Conservation (phyloP, 2,329 filamentous ascomycete genomes). For the Fusarium chuoi region DNA sequence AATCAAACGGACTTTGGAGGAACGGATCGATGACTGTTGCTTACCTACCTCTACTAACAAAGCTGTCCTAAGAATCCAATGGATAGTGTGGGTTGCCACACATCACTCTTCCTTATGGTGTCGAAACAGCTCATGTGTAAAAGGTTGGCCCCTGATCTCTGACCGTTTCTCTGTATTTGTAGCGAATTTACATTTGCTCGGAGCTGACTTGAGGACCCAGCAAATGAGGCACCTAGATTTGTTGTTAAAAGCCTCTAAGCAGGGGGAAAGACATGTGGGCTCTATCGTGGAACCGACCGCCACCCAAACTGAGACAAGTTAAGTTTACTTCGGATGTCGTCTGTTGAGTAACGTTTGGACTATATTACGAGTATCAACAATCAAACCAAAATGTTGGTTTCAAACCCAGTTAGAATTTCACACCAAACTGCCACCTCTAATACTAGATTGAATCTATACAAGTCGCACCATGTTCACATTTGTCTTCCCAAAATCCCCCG, state of each 20-base stretch:
- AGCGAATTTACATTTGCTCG: background rate
- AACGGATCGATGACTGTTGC: too few species aligned
- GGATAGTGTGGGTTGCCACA: background rate
- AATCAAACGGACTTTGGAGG: too few species aligned
- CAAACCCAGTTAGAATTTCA: conserved; percentile 42
- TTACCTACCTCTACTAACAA: too few species aligned
- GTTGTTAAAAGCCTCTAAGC: background rate
- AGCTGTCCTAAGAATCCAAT: too few species aligned
- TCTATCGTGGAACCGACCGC: background rate
- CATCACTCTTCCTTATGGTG: background rate
- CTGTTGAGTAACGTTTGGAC: background rate
- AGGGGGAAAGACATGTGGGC: background rate
- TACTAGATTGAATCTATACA: conserved; percentile 47
- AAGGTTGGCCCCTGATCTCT: background rate
- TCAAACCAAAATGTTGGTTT: conserved; percentile 20
- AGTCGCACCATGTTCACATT: conserved; percentile 45
- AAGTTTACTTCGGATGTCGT: background rate
- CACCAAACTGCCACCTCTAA: conserved; percentile 45
- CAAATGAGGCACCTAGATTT: background rate
- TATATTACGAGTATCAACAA: background rate
- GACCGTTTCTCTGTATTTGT: background rate
- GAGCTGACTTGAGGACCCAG: background rate
- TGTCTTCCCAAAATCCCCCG: conserved; percentile 45
- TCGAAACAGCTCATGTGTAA: background rate
- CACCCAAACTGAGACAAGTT: background rate